Evolutionary conservation across 2,329 filamentous ascomycete species (phyloP), one percentile per base, ranked within the genome.

Genomic region (Verticillium tricorpus): DNA sequence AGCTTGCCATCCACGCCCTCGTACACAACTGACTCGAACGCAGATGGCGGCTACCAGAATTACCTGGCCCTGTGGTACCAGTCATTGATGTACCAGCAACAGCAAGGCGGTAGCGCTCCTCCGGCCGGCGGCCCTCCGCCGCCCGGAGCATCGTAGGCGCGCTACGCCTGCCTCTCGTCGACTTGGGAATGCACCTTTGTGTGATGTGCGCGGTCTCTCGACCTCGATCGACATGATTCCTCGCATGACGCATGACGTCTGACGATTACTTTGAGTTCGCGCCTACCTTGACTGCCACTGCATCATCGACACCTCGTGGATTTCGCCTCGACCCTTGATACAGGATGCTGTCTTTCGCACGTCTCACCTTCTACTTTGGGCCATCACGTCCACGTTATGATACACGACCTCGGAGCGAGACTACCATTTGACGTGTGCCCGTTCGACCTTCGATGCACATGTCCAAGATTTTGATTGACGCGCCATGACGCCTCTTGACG

Each of bases 61-160:
- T 95, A 94, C 72, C 77, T 92, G 63, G 86, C 89, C 50, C 81
- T 93, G 68, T 95, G 91, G 91, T 93, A 92, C 77, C 88, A 91
- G 71, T 90, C 89, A 34, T 70, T 83, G 71, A 73, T 79, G 71
- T 50, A 50, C 45, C 77, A 77, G 65, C 76, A 79, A 68, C 78
- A 76, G 63, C 76, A 77, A 60, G 64, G 65, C 60, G 64, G 64
- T 31, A 73, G 74, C 63, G 74, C 76, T 64, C 70, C 76, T 67
- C 74, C 73, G 63, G 66, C 75, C 22, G 55, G 61, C 55, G 35
- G 62, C 61, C 45, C 61, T 39, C 60, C 66, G 61, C 59, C 65
- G 31, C 62, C 67, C 35, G 56, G 45, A 12, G 45, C 63, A 40
- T 61, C 63, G 17, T 66, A 66, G 60, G 57, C 11, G 45, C 45